Conservation (phyloP, 305 asterid species). For the Fraxinus baroniana region DNA sequence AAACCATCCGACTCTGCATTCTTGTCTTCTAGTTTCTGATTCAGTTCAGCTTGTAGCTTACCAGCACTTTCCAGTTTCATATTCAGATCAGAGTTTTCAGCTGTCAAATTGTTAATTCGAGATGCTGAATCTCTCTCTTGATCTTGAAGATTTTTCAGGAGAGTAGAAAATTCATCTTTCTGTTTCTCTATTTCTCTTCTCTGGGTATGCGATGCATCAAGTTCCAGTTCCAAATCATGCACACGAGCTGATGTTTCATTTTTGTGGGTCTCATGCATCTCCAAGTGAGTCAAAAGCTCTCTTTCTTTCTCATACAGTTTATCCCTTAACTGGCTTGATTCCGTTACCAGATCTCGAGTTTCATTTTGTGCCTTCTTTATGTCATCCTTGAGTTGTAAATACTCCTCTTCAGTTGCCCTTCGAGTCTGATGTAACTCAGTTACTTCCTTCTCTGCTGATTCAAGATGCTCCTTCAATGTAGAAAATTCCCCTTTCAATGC, state of each 20-base stretch:
- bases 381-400: constrained; percentile 36
- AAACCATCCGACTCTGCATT: constrained; percentile 25
- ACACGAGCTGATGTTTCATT: constrained; percentile 40
- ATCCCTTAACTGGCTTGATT: constrained; percentile 42
- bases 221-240: constrained; percentile 66
- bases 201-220: constrained; percentile 49
- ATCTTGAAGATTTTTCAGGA: constrained; percentile 52
- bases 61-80: constrained; percentile 12
- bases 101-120: constrained; percentile 46
- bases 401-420: constrained; percentile 26
- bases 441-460: constrained; percentile 32
- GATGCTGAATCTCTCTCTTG: constrained; percentile 51
- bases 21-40: constrained; percentile 33
- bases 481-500: constrained; percentile 33
- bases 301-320: constrained; percentile 48
- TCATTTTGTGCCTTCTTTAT: constrained; percentile 36
- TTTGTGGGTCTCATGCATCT: constrained; percentile 43
- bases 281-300: constrained; percentile 38
- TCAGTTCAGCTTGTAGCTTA: constrained; percentile 33
- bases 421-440: constrained; percentile 17
- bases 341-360: constrained; percentile 37
- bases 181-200: constrained; percentile 60
- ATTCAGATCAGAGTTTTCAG: neutral
- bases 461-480: constrained; percentile 32
- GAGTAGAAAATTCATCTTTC: constrained; percentile 57